Conservation (phyloP, 257 asterid species). For the Plantago ovata region DNA sequence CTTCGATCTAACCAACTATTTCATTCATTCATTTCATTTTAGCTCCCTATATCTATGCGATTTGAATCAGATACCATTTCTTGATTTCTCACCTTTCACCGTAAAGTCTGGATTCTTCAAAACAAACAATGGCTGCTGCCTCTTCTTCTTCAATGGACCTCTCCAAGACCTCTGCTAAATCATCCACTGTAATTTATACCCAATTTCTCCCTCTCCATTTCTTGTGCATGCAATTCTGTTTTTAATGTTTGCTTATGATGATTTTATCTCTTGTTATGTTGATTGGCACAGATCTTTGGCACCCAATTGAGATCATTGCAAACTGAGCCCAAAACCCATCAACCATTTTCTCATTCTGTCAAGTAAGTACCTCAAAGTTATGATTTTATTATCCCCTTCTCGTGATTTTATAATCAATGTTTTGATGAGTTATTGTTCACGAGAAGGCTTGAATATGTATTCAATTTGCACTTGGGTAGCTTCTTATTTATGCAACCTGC, state of each 20-base stretch:
- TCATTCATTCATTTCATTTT: neutral
- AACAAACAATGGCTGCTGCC: slow-evolving; percentile 16
- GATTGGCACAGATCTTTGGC: slow-evolving; percentile 35
- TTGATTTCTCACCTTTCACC: slow-evolving; percentile 7
- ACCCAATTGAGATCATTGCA: slow-evolving; percentile 37
- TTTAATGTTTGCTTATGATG: neutral
- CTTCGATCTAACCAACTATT: slow-evolving; percentile 20
- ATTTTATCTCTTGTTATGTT: slow-evolving; percentile 2
- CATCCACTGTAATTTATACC: slow-evolving; percentile 27
- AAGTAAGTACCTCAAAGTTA: slow-evolving; percentile 41
- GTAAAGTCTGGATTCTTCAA: slow-evolving; percentile 11
- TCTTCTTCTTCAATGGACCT: slow-evolving; percentile 29
- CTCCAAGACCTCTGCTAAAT: slow-evolving; percentile 23
- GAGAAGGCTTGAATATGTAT: too few species aligned
- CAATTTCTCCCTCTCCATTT: neutral
- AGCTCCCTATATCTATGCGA: neutral
- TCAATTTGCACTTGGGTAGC: too few species aligned
- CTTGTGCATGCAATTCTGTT: neutral
- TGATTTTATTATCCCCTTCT: slow-evolving; percentile 14
- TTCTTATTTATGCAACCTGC: too few species aligned
- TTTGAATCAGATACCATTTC: neutral
- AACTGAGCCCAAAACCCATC: slow-evolving; percentile 38
- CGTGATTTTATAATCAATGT: neutral
- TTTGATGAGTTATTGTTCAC: slow-evolving; percentile 8
- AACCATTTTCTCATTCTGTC: slow-evolving; percentile 29